Evolutionary conservation across 805 yeast genomes (phyloP).

Genomic region (Barnettozyma salicaria): DNA sequence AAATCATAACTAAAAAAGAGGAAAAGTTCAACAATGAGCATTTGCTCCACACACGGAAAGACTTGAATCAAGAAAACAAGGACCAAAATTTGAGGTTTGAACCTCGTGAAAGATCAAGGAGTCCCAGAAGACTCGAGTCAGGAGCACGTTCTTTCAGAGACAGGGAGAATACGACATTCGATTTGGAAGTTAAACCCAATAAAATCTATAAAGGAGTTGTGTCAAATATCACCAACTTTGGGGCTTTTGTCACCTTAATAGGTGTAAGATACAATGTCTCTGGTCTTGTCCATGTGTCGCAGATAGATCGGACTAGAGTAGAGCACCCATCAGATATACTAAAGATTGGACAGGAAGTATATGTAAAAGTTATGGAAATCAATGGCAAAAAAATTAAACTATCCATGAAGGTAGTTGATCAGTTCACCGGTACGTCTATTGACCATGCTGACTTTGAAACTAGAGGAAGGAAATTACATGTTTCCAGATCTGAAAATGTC

Average conservation of each 20-base stretch:
- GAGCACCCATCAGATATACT: conserved; percentile 55
- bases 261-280: conserved; percentile 33
- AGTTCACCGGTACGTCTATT: conserved; percentile 47
- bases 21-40: conserved; percentile 14
- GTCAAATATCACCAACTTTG: conserved; percentile 55
- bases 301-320: conserved; percentile 46
- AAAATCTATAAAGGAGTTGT: conserved; percentile 58
- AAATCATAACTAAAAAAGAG: conserved; percentile 16
- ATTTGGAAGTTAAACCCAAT: conserved; percentile 33
- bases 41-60: conserved; percentile 17
- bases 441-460: conserved; percentile 1
- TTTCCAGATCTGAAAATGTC: conserved; percentile 12
- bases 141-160: conserved; percentile 19
- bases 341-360: conserved; percentile 53
- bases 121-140: conserved; percentile 10
- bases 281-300: conserved; percentile 79
- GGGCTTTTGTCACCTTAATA: conserved; percentile 64
- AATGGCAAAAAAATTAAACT: conserved; percentile 49
- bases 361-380: conserved; percentile 48
- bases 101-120: conserved; percentile 12
- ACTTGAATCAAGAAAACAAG: conserved; percentile 21
- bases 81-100: conserved; percentile 10
- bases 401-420: conserved; percentile 69
- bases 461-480: conserved; percentile 16
- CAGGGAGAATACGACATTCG: conserved; percentile 18